Evolutionary conservation across 2,329 filamentous ascomycete genomes (phyloP).

Genomic region (Xylaria multiplex): DNA sequence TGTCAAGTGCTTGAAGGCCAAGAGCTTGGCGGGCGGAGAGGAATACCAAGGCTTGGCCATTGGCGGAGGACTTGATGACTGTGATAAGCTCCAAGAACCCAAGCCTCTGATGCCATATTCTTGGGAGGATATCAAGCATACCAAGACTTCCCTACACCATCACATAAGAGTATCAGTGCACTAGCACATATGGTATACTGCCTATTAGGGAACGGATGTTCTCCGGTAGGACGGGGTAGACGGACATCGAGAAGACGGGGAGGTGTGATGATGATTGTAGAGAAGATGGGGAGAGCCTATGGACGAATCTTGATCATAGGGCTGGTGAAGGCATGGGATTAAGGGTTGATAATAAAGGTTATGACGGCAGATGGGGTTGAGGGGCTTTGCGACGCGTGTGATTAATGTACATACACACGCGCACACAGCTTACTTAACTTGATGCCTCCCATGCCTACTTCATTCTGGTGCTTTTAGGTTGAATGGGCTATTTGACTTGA

Average conservation of each 20-base stretch:
- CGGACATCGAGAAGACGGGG: background rate
- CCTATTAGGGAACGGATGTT: conserved; percentile 24
- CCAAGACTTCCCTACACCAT: conserved; percentile 43
- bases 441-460: background rate
- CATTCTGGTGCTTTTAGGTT: background rate
- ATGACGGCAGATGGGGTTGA: too few relatives aligned
- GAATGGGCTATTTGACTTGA: background rate
- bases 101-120: conserved; percentile 24
- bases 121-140: conserved; percentile 37
- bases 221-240: background rate
- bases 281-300: background rate
- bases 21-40: conserved; percentile 50
- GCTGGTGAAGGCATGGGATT: too few relatives aligned
- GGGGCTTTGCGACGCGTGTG: background rate
- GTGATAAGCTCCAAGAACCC: conserved; percentile 31
- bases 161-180: conserved; percentile 4
- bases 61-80: conserved; percentile 41
- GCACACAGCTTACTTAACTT: background rate
- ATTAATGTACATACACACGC: background rate
- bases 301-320: background rate
- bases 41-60: conserved; percentile 49
- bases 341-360: background rate
- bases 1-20: conserved; percentile 36
- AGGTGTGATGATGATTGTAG: background rate
- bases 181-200: conserved; percentile 2